phyloP scores from a whole-genome alignment of 345 rosid species.

The Raphanus sativus region DNA sequence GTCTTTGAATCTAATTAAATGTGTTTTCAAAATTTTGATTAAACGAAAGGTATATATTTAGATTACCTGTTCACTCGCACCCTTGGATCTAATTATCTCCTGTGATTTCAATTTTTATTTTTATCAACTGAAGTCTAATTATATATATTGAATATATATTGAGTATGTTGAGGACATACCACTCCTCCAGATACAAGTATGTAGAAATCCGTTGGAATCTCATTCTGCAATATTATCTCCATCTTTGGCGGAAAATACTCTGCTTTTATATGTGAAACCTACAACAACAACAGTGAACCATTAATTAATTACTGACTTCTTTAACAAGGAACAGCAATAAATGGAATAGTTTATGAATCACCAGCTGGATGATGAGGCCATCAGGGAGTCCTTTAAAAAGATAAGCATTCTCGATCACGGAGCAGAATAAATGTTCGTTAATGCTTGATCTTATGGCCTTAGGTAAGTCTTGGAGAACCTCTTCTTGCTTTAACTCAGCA shows the following conservation, averaged over 20 bases:
- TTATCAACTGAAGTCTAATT: constrained; percentile 17
- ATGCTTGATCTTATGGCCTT: constrained; percentile 91
- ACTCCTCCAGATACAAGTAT: constrained; percentile 82
- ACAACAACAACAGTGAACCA: constrained; percentile 7
- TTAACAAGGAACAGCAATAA: not conserved
- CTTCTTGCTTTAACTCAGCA: constrained; percentile 81
- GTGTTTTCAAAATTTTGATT: not conserved
- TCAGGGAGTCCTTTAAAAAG: constrained; percentile 72
- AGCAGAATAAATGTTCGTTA: constrained; percentile 71
- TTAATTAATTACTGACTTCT: not conserved
- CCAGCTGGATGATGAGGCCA: constrained; percentile 75
- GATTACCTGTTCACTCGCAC: constrained; percentile 77
- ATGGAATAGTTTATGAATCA: constrained; percentile 14
- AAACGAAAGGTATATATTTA: not conserved
- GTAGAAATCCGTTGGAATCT: constrained; percentile 90
- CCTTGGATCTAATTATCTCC: constrained; percentile 71
- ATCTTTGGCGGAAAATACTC: constrained; percentile 93
- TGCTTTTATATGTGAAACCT: constrained; percentile 84
- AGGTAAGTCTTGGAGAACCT: constrained; percentile 74
- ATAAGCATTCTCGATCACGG: constrained; percentile 56
- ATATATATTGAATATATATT: not conserved
- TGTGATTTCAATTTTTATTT: constrained; percentile 38
- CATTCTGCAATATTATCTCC: constrained; percentile 84
- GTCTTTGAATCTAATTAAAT: not conserved
- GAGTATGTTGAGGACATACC: constrained; percentile 45